Base-by-base conservation (phyloP, 495 filamentous ascomycete species). In the Daldinia decipiens region DNA sequence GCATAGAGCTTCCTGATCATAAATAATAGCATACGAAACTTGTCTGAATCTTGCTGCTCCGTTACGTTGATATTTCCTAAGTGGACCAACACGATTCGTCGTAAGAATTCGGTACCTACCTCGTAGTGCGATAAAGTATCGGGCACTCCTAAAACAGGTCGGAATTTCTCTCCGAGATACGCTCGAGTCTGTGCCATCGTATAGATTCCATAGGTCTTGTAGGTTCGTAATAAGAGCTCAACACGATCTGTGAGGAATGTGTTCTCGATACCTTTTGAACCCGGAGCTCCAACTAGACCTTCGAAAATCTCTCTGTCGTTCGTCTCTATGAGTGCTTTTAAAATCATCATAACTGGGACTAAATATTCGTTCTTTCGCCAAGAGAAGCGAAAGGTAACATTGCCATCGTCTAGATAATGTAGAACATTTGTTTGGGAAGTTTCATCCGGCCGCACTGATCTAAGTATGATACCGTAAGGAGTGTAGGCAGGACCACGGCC, bases 311-410 rank as follows among this genome's bases (percentile, higher is more conserved):
- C 94, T 57, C 93, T 88, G 71, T 99, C 95, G 72, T 97, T 98
- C 12, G 95, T 98, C 79, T 99, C 94, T 19, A 94, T 87, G 50
- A 99, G 86, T 2, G 95, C 95, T 82, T 98, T 98, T 67, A 99
- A 80, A 13, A 98, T 87, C 95, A 99, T 98, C 87, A 97, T 90
- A 65, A 93, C 92, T 17, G 95, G 95, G 13, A 99, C 86, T 24
- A 98, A 86, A 76, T 91, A 99, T 81, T 98, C 95, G 69, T 93
- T 93, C 84, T 99, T 99, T 68, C 95, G 86, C 95, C 95, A 99
- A 1, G 95, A 97, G 80, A 99, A 98, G 40, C 95, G 87, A 83
- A 99, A 97, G 2, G 92, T 97, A 65, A 98, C 88, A 78, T 97
- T 98, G 68, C 95, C 95, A 79, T 98, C 95, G 67, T 85, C 91